These are phyloP conservation scores for Melanogaster broomeanus DNA, from an alignment of 768 basidiomycete genomes.

Conservation along the genomic window DNA sequence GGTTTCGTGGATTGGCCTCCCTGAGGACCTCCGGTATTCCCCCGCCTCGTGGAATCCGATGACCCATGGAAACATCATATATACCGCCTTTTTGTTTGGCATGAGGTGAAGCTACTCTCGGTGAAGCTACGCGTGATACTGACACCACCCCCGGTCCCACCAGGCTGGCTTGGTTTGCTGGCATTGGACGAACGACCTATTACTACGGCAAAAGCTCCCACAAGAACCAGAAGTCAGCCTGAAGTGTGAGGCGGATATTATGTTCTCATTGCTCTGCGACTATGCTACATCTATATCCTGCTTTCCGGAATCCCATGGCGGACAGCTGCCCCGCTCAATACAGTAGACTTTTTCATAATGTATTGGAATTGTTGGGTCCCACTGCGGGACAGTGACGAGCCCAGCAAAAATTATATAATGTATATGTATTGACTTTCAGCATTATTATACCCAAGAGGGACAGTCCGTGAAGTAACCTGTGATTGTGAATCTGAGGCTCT, in stretches of 20 bases:
- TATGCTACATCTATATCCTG: not conserved
- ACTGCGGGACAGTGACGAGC: no score
- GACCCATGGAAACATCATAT: conserved; percentile 78
- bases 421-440: no score
- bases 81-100: conserved; percentile 54
- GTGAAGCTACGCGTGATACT: not conserved
- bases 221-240: conserved; percentile 18
- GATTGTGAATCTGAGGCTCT: conserved; percentile 27
- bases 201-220: conserved; percentile 32
- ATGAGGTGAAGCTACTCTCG: conserved; percentile 45
- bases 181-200: conserved; percentile 48
- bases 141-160: not conserved
- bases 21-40: conserved; percentile 52
- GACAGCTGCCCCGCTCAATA: no score
- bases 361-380: no score
- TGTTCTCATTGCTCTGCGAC: not conserved
- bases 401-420: no score
- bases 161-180: conserved; percentile 59
- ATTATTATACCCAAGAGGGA: no score
- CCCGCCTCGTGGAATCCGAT: conserved; percentile 64
- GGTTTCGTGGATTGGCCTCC: conserved; percentile 58
- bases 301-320: not conserved
- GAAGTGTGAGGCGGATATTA: not conserved
- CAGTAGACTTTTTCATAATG: no score
- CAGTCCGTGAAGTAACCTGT: conserved; percentile 40